Evolutionary conservation across 345 rosid species (phyloP), one percentile per base, ranked within the genome.

Genomic region (Citrus trifoliata): DNA sequence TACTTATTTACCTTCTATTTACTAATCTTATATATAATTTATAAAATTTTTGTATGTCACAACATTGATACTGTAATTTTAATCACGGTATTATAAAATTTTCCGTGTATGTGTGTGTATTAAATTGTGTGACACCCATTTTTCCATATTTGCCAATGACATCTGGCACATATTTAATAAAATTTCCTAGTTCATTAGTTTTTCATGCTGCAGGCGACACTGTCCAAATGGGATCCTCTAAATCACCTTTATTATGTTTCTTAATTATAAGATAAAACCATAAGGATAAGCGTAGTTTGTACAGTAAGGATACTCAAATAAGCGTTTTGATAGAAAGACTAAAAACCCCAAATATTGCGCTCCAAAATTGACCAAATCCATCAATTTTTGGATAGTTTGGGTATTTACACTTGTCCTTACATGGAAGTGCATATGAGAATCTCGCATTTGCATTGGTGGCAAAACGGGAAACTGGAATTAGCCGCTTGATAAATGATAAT

Each of bases 401-500:
- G 77, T 38, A 60, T 60, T 60, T 28, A 30, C 19, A 71, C 35
- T 60, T 60, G 4, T 6, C 76, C 67, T 38, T 38, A 73, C 40
- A 73, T 74, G 67, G 77, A 32, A 74, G 25, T 18, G 61, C 60
- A 61, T 16, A 38, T 60, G 25, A 74, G 40, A 38, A n/a, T 32
- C 32, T 32, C 48, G 14, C 30, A 72, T 16, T 24, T 51, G 74
- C 74, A 70, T 28, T 33, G 74, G 35, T 51, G 61, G 74, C 74
- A 5, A 27, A 19, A 70, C 60, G 1, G 74, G 69, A 19, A 32
- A 64, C 68, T 7, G 18, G 68, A 64, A 16, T 3, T 64, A 16
- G 69, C 69, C 42, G 24, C 46, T 65, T 33, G 42, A 33, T 8
- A 46, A 46, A 46, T 13, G 51, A 33, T 37, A 53, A 53, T 65